A percentile compares a stretch with the other conserved stretches of the same genome.
Evolutionary conservation across 1,284 basidiomycete genomes (phyloP).

Genomic region (Fereydounia khargensis): DNA sequence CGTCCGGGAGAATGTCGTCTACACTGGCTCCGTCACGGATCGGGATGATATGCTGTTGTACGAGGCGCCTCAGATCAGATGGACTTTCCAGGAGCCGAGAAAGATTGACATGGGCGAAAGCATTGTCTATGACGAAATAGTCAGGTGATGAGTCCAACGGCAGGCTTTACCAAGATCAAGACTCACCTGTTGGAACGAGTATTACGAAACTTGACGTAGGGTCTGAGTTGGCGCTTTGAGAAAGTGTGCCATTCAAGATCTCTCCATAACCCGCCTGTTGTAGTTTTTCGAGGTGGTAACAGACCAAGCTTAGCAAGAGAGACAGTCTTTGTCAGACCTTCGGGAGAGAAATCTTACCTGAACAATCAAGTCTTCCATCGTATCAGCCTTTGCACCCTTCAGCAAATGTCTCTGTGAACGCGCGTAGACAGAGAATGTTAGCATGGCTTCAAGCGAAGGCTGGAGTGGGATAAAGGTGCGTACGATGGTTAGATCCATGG

Average conservation of each 20-base stretch:
- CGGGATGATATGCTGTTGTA: slow-evolving; percentile 85
- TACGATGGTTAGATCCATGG: slow-evolving; percentile 79
- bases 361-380: slow-evolving; percentile 85
- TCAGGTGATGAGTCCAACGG: too few species aligned
- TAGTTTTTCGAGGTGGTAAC: too few species aligned
- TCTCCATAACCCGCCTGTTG: slow-evolving; percentile 65
- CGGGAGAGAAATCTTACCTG: too few species aligned
- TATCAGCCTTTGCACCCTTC: slow-evolving; percentile 73
- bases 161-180: not conserved
- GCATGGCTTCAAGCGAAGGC: not conserved
- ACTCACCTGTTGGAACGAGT: slow-evolving; percentile 83
- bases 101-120: slow-evolving; percentile 84
- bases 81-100: slow-evolving; percentile 67
- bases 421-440: not conserved
- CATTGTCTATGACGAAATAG: slow-evolving; percentile 68
- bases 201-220: slow-evolving; percentile 57
- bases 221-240: too few species aligned
- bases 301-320: not conserved
- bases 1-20: slow-evolving; percentile 15
- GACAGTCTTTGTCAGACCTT: slow-evolving; percentile 62
- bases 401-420: slow-evolving; percentile 66
- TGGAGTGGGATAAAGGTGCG: not conserved
- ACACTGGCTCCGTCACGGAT: slow-evolving; percentile 52
- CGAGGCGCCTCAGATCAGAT: slow-evolving; percentile 65
- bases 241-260: slow-evolving; percentile 75